Conservation (phyloP, 148 eudicot genomes). For the Nepenthes mirabilis region DNA sequence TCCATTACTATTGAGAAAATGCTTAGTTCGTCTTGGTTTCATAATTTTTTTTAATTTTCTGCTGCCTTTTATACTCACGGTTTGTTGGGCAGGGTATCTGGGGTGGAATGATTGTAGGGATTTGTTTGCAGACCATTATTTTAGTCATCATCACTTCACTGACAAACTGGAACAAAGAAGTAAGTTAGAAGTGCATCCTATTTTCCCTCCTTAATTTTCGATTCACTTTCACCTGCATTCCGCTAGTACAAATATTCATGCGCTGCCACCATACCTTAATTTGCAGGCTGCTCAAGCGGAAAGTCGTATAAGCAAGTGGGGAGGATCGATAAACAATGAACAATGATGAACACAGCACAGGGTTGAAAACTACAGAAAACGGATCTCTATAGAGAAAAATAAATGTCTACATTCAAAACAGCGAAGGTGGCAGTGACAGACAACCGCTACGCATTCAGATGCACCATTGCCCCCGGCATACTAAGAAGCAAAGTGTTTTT, state of each 20-base stretch:
- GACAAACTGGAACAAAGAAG: slow-evolving; percentile 72
- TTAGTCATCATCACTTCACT: slow-evolving; percentile 31
- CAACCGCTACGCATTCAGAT: no score
- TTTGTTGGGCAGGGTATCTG: slow-evolving; percentile 51
- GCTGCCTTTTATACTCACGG: not conserved
- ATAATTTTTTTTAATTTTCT: not conserved
- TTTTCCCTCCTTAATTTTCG: not conserved
- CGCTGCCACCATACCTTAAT: not conserved
- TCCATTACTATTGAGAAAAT: no score
- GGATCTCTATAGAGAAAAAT: no score
- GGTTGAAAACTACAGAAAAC: no score
- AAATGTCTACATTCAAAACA: no score
- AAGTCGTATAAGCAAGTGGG: slow-evolving; percentile 58
- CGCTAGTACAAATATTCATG: not conserved
- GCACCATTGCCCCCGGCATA: no score
- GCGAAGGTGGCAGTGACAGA: no score
- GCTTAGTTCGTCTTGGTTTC: no score
- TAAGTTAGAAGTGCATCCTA: slow-evolving; percentile 9
- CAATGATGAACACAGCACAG: not conserved
- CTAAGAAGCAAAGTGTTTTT: no score
- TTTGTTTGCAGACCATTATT: slow-evolving; percentile 53
- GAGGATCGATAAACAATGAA: slow-evolving; percentile 31
- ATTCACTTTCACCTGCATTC: not conserved
- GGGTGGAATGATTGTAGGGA: slow-evolving; percentile 84
- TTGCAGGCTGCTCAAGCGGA: slow-evolving; percentile 57